Evolutionary conservation across 768 basidiomycete genomes (phyloP).

Genomic region (Trametes gibbosa): DNA sequence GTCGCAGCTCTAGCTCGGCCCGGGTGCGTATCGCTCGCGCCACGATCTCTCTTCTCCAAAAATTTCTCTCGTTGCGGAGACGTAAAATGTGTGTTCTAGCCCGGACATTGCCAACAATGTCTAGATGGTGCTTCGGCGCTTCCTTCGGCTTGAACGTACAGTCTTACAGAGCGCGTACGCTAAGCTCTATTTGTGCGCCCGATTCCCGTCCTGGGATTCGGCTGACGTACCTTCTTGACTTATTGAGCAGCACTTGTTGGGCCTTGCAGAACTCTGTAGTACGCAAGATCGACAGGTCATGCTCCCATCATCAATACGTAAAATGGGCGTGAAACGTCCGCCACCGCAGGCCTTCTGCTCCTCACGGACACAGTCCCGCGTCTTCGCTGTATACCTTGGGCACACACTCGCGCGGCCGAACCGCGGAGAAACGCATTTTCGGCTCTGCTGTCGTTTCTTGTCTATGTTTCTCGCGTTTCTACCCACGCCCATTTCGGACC

Average conservation of each 20-base stretch:
- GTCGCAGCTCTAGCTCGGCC: background rate
- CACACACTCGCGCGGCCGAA: constrained; percentile 5
- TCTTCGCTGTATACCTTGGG: constrained; percentile 2
- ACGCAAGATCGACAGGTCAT: constrained; percentile 13
- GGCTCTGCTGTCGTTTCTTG: background rate
- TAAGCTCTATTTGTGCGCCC: background rate
- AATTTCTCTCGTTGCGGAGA: background rate
- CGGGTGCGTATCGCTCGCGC: background rate
- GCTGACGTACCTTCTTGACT: constrained; percentile 19
- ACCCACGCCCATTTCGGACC: background rate
- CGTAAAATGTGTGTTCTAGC: background rate
- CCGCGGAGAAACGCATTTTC: constrained; percentile 8
- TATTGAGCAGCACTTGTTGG: constrained; percentile 7
- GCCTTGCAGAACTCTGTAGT: constrained; percentile 8
- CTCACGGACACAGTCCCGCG: constrained; percentile 8
- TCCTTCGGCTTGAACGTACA: background rate
- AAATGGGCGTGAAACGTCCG: constrained; percentile 7
- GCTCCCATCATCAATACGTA: constrained; percentile 18
- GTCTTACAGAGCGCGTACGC: background rate
- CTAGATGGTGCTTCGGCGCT: background rate
- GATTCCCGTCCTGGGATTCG: constrained; percentile 6
- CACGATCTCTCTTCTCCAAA: background rate
- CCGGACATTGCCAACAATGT: background rate
- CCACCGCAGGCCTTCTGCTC: constrained; percentile 7
- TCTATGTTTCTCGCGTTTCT: background rate